phyloP scores from a whole-genome alignment of 176 grass and related monocot genomes.

The Typha latifolia region DNA sequence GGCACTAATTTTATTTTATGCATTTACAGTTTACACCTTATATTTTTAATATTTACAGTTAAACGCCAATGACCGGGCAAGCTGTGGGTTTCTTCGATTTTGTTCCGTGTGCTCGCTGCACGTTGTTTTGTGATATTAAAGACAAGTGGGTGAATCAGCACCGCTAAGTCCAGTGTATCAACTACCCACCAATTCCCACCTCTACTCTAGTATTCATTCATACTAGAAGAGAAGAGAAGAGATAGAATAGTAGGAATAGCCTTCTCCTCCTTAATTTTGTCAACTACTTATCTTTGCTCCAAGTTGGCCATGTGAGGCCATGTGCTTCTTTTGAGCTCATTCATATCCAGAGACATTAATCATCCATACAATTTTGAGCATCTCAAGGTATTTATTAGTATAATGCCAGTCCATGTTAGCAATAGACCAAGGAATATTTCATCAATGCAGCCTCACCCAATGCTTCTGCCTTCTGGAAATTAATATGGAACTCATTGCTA shows the following conservation, averaged over 20 bases:
- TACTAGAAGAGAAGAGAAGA: too few relatives aligned
- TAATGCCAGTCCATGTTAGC: not conserved
- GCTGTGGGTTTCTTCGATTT: too few relatives aligned
- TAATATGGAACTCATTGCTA: not conserved
- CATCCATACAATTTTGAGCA: not conserved
- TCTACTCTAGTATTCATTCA: too few relatives aligned
- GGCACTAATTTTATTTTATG: too few relatives aligned
- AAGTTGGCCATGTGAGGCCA: constrained; percentile 6
- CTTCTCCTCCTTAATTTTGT: not conserved
- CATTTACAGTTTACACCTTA: too few relatives aligned
- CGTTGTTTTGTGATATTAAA: too few relatives aligned
- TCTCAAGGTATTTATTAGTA: not conserved
- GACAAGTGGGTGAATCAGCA: too few relatives aligned
- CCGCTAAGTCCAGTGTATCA: too few relatives aligned
- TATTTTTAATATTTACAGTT: too few relatives aligned
- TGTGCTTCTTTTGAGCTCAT: constrained; percentile 2
- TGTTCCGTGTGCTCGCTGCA: too few relatives aligned
- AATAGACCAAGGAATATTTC: not conserved
- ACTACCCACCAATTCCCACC: too few relatives aligned
- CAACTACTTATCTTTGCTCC: not conserved
- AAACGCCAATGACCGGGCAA: too few relatives aligned
- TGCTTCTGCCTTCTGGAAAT: not conserved
- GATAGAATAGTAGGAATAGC: not conserved
- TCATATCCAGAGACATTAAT: not conserved
- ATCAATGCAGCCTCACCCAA: not conserved